phyloP scores from a whole-genome alignment of 2,329 filamentous ascomycete genomes.

The Talaromyces sp. region DNA sequence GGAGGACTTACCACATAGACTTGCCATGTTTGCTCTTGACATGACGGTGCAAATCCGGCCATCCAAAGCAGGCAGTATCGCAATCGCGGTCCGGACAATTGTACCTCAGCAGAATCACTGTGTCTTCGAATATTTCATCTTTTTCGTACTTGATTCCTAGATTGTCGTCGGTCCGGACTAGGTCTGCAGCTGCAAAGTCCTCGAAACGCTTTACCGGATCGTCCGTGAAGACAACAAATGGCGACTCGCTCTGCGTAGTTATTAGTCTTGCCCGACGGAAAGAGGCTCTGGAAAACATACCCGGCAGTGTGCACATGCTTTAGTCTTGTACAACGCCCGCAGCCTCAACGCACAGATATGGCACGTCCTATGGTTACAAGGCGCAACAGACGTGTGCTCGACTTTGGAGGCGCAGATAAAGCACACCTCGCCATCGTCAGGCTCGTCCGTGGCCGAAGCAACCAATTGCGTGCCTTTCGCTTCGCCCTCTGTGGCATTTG shows the following conservation, averaged over 20 bases:
- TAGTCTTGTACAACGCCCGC: slow-evolving; percentile 91
- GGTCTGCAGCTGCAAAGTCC: slow-evolving; percentile 70
- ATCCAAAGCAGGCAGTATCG: slow-evolving; percentile 77
- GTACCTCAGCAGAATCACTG: slow-evolving; percentile 78
- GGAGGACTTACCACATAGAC: slow-evolving; percentile 64
- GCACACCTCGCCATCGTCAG: slow-evolving; percentile 74
- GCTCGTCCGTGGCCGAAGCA: slow-evolving; percentile 37
- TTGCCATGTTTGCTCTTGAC: slow-evolving; percentile 78
- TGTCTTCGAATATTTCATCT: slow-evolving; percentile 85
- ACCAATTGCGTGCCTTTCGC: slow-evolving; percentile 24
- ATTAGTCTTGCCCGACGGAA: slow-evolving; percentile 1
- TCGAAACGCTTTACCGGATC: slow-evolving; percentile 75
- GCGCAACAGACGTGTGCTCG: slow-evolving; percentile 79
- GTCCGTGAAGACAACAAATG: slow-evolving; percentile 87
- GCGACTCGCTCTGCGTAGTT: slow-evolving; percentile 37
- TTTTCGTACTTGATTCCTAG: slow-evolving; percentile 90
- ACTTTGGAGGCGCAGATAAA: slow-evolving; percentile 96
- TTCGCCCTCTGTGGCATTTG: slow-evolving; percentile 25
- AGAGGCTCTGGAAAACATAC: slow-evolving; percentile 46
- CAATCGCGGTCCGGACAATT: slow-evolving; percentile 87
- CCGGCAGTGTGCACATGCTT: slow-evolving; percentile 92
- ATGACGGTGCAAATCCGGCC: slow-evolving; percentile 74
- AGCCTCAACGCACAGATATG: slow-evolving; percentile 91
- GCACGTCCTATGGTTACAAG: slow-evolving; percentile 94
- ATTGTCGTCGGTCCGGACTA: slow-evolving; percentile 73